Conservation (phyloP, 2,329 filamentous ascomycete species). For the Aureobasidium zeae region DNA sequence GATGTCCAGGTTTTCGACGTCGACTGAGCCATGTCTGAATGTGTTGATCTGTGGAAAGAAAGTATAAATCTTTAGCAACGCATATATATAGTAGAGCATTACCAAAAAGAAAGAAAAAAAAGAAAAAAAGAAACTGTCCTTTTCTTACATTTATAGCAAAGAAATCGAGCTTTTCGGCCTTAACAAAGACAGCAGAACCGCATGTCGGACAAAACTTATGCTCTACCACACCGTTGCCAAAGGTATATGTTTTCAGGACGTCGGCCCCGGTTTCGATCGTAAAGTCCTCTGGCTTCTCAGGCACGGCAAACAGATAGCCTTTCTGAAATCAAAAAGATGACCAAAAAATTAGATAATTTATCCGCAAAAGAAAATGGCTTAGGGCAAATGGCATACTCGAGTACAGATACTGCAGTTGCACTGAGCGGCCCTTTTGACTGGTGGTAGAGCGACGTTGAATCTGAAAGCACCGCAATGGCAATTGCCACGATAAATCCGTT, state of each 20-base stretch:
- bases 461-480: conserved; percentile 13
- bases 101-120: too few relatives aligned
- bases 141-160: background rate
- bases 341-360: background rate
- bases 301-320: conserved; percentile 4
- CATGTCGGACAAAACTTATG: conserved; percentile 13
- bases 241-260: background rate
- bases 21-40: background rate
- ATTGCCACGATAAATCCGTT: conserved; percentile 4
- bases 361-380: background rate
- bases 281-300: conserved; percentile 1
- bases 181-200: background rate
- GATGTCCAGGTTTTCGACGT: background rate
- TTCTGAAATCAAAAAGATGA: background rate
- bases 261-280: background rate
- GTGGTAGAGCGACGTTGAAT: conserved; percentile 1
- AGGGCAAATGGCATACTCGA: background rate
- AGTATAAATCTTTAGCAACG: too few relatives aligned
- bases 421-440: background rate
- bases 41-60: conserved; percentile 1
- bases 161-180: background rate
- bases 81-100: too few relatives aligned
- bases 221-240: conserved; percentile 3
- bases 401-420: conserved; percentile 14
- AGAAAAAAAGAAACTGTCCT: too few relatives aligned